Percentiles rank a stretch among this genome's conserved stretches.
These are phyloP conservation scores for Ganoderma sinense DNA, from an alignment of 1,284 basidiomycete genomes.

Conservation along the genomic window DNA sequence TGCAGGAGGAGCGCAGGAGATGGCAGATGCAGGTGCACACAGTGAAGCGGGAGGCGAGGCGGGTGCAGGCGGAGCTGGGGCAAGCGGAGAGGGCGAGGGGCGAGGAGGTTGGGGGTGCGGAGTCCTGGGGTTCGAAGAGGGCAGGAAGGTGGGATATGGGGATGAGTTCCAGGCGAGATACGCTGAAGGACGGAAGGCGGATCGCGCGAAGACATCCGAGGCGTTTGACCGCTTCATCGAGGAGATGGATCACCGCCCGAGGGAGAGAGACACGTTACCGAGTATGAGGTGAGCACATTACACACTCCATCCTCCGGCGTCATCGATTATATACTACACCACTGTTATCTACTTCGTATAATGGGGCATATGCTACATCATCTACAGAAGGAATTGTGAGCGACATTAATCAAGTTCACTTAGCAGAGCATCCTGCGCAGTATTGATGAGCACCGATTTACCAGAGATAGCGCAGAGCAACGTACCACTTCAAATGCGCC, in stretches of 20 bases:
- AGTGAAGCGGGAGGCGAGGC: constrained; percentile 56
- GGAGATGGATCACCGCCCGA: constrained; percentile 43
- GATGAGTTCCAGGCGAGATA: constrained; percentile 52
- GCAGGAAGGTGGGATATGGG: constrained; percentile 46
- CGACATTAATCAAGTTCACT: no score
- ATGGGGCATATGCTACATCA: no score
- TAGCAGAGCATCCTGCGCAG: no score
- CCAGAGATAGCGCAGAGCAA: no score
- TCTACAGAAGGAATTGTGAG: no score
- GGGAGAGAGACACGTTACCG: constrained; percentile 37
- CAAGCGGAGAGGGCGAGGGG: constrained; percentile 52
- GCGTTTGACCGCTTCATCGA: constrained; percentile 63
- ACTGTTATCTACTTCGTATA: no score
- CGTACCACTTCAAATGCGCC: no score
- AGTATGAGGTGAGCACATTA: constrained; percentile 24
- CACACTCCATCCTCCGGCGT: neutral
- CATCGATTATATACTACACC: no score
- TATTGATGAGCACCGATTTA: no score
- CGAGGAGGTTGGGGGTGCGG: constrained; percentile 44
- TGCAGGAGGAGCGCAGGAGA: constrained; percentile 55
- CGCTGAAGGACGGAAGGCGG: constrained; percentile 53
- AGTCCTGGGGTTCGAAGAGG: constrained; percentile 42
- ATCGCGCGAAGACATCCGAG: constrained; percentile 57
- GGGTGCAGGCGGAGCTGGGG: constrained; percentile 50
- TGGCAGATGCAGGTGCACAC: constrained; percentile 57